Percentiles rank a stretch among this genome's conserved stretches.
phyloP scores from a whole-genome alignment of 1,284 basidiomycete genomes.

The Leccinum pallidistipes region DNA sequence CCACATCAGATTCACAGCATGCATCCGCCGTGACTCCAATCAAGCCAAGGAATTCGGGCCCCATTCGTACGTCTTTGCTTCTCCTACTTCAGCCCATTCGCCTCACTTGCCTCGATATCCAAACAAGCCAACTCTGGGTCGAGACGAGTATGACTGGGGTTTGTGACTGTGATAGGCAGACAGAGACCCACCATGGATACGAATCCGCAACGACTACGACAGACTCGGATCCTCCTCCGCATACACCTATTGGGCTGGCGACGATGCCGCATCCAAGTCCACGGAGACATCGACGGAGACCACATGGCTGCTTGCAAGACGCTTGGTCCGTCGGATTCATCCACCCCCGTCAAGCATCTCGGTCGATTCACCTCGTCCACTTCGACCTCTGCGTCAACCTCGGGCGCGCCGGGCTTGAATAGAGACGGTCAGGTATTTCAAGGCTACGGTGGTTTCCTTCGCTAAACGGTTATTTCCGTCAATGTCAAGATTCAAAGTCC shows the following conservation, averaged over 20 bases:
- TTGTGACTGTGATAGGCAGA: constrained; percentile 22
- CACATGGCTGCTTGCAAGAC: neutral
- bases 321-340: constrained; percentile 10
- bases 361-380: constrained; percentile 9
- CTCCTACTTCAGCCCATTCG: constrained; percentile 1
- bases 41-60: constrained; percentile 2
- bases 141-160: constrained; percentile 1
- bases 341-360: constrained; percentile 20
- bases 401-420: neutral
- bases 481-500: constrained; percentile 18
- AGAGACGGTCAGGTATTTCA: no score
- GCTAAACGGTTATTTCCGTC: constrained; percentile 26
- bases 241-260: constrained; percentile 27
- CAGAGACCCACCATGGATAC: constrained; percentile 28
- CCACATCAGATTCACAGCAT: constrained; percentile 52
- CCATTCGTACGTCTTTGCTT: constrained; percentile 3
- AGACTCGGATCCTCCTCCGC: constrained; percentile 26
- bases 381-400: neutral
- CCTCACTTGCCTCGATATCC: neutral
- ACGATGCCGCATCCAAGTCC: constrained; percentile 9
- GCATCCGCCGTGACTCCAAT: constrained; percentile 39
- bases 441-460: no score
- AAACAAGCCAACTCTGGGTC: constrained; percentile 3
- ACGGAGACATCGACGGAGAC: constrained; percentile 16
- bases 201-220: constrained; percentile 32